Conservation (phyloP, 2,329 filamentous ascomycete genomes). For the Alternaria gaisen region DNA sequence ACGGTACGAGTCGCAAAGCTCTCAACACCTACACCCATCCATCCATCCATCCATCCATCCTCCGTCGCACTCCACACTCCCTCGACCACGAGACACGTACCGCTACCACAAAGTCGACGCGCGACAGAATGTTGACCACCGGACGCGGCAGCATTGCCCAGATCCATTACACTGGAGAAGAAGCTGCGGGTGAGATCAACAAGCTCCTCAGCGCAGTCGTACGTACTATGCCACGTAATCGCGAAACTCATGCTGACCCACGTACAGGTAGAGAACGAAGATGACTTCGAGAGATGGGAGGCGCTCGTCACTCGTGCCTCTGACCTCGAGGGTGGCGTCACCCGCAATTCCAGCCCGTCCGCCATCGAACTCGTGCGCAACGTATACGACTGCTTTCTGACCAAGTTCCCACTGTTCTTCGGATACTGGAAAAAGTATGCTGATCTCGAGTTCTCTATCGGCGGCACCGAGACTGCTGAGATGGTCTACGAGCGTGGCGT, state of each 20-base stretch:
- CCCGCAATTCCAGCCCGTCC: slow-evolving; percentile 94
- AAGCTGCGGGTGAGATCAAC: slow-evolving; percentile 68
- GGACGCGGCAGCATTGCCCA: slow-evolving; percentile 44
- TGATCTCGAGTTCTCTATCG: slow-evolving; percentile 95
- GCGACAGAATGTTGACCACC: slow-evolving; percentile 37
- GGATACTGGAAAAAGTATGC: slow-evolving; percentile 99
- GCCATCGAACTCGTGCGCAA: slow-evolving; percentile 87
- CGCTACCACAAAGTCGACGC: background rate
- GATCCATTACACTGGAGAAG: slow-evolving; percentile 46
- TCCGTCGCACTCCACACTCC: slow-evolving; percentile 19
- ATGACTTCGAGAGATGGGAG: slow-evolving; percentile 96
- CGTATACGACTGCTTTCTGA: slow-evolving; percentile 90
- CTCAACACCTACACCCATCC: slow-evolving; percentile 18
- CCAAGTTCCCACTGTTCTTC: slow-evolving; percentile 94
- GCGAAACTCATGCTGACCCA: slow-evolving; percentile 20
- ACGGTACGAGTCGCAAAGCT: slow-evolving; percentile 20
- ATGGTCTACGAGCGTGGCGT: slow-evolving; percentile 98
- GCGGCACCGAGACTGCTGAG: slow-evolving; percentile 94
- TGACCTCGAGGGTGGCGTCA: slow-evolving; percentile 87
- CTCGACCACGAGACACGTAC: slow-evolving; percentile 7
- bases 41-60: slow-evolving; percentile 1
- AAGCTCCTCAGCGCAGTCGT: slow-evolving; percentile 82
- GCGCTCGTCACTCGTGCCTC: slow-evolving; percentile 86
- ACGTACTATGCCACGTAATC: slow-evolving; percentile 50
- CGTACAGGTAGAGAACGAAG: slow-evolving; percentile 71